Evolutionary conservation across 2,329 filamentous ascomycete genomes (phyloP).

Genomic region (Trichoderma citrinoviride): DNA sequence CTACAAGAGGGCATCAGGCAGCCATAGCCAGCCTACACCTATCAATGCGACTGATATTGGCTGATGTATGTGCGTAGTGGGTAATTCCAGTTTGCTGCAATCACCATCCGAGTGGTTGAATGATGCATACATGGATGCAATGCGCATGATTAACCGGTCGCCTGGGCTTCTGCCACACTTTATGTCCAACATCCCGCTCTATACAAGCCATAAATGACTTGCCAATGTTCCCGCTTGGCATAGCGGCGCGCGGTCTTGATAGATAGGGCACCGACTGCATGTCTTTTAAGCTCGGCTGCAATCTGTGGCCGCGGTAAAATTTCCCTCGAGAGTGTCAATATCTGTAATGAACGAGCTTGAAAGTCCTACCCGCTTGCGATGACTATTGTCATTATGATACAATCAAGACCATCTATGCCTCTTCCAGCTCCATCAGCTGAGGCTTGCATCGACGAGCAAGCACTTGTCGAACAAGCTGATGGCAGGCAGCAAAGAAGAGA

Average conservation of each 20-base stretch:
- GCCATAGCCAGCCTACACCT: no score
- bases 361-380: not conserved
- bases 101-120: not conserved
- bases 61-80: not conserved
- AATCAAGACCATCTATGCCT: not conserved
- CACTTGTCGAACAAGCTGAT: not conserved
- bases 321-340: not conserved
- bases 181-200: not conserved
- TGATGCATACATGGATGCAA: not conserved
- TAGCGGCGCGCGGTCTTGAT: no score
- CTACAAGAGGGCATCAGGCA: no score
- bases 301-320: not conserved
- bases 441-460: not conserved
- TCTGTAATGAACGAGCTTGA: not conserved
- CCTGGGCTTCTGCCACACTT: not conserved
- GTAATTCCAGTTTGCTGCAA: not conserved
- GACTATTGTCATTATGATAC: not conserved
- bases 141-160: not conserved
- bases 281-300: not conserved
- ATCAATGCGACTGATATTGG: no score
- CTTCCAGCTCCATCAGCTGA: not conserved
- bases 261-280: no score
- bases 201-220: not conserved
- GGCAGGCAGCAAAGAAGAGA: not conserved
- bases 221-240: not conserved